Base-by-base conservation (phyloP, 352 stramenopile genomes). In the Pythium apleroticum region DNA sequence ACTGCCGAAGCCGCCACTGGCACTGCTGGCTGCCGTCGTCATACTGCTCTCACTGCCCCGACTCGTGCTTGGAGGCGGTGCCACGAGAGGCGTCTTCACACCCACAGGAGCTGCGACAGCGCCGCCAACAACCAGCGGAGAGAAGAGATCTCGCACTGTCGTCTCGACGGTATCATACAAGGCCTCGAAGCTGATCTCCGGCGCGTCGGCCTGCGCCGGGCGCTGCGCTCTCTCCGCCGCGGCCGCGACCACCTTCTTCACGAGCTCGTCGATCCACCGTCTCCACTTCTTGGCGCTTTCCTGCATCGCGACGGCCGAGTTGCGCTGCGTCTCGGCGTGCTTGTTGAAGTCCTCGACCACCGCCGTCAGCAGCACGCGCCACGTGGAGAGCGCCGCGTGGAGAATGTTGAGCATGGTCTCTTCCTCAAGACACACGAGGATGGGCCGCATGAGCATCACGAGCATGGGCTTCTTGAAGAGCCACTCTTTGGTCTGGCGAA, bases 391-490 rank as follows among this genome's bases (percentile, higher is more conserved):
- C 20, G 72, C 69, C 12, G 77, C 72, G 60, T 89, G 69, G 15
- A 84, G 58, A 22, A 91, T 65, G 22, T 81, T 91, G 14, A 76
- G 30, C 31, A 79, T 56, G 33, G 64, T 49, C 55, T 90, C 83
- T 24, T 85, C 66, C 35, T 88, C 55, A 0, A 91, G 58, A 43
- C 78, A 77, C 14, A 74, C 53, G 9, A 81, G 56, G 6, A 89
- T 73, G 10, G 83, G 83, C 27, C 71, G 72, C 27, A 77, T 49
- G 20, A 91, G 61, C 31, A 91, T 69, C 63, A 74, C 65, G 3
- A 90, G 61, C 7, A 88, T 60, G 0, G 72, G 67, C 22, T 80
- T 82, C 55, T 88, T 84, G 52, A 89, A 86, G 12, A 89, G 45
- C 83, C 83, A 91, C 12, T 77, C 65, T 2, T 75, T 55, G 30